A percentile compares a stretch with the other conserved stretches of the same genome.
phyloP scores from a whole-genome alignment of 257 asterid species.

The Solanum chiquidenum region DNA sequence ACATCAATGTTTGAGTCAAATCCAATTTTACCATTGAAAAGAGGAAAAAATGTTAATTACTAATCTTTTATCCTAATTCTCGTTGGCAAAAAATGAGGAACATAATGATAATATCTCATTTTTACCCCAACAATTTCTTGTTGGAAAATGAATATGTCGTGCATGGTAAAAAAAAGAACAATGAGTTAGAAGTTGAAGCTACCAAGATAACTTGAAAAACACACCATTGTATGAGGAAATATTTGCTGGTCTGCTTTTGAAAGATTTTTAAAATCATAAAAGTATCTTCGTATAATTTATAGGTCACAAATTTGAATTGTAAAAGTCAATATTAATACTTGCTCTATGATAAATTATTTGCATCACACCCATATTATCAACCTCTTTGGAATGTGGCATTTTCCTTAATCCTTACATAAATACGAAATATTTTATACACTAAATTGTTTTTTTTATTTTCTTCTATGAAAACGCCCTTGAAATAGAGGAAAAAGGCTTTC shows the following conservation, averaged over 20 bases:
- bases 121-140: not conserved
- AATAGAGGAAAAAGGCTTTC: not conserved
- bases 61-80: not conserved
- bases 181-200: not conserved
- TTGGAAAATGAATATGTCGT: not conserved
- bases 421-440: too few species aligned
- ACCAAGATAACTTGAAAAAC: not conserved
- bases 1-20: not conserved
- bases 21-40: too few species aligned
- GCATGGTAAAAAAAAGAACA: not conserved
- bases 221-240: not conserved
- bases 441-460: not conserved
- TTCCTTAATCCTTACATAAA: not conserved
- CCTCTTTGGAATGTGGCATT: not conserved
- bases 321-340: not conserved
- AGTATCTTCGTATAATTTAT: not conserved
- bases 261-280: not conserved
- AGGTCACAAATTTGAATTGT: accelerated
- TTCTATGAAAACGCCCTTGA: not conserved
- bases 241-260: not conserved
- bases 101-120: not conserved
- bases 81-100: not conserved
- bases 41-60: not conserved
- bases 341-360: not conserved
- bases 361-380: not conserved